Base-by-base conservation (phyloP, 1,139 yeast species). In the Candida labiduridarum region DNA sequence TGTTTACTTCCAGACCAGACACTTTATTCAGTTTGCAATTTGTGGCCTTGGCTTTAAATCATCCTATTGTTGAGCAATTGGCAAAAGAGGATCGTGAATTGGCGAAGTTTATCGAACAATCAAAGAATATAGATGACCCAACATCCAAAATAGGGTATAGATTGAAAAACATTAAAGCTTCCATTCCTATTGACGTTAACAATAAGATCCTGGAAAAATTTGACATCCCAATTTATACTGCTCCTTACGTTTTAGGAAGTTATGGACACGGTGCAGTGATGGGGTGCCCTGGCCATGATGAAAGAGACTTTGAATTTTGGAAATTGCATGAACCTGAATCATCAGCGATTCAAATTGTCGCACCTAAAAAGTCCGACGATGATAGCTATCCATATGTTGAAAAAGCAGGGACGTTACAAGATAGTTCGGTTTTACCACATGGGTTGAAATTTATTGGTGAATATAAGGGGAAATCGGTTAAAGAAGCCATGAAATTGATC, bases 211-310 rank as follows among this genome's bases (percentile, higher is more conserved):
- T 22, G 1, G 41, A 49, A 2, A 43, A 34, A 0, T 72, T 48
- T 51, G 58, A 68, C 29, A 56, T 92, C 6, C 97, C 97, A 0
- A 83, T 94, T 0, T 94, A 82, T 71, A 92, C 80, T 2, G 97
- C 98, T 0, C 96, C 97, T 0, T 94, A 91, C 66, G 98, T 94
- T 0, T 66, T 92, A 36, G 84, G 88, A 4, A 73, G 80, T 4
- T 92, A 92, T 63, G 98, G 97, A 0, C 82, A 82, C 55, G 96
- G 96, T 43, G 96, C 97, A 1, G 98, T 94, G 0, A 92, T 94
- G 98, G 99, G 99, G 1, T 89, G 96, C 60, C 99, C 99, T 1
- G 97, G 87, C 0, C 98, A 92, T 66, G 98, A 94, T 64, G 73
- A 74, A 43, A 78, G 98, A 53, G 99, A 94, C 63, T 82, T 65